Evolutionary conservation across 2,329 filamentous ascomycete species (phyloP), one percentile per base, ranked within the genome.

Genomic region (Aspergillus jensenii): DNA sequence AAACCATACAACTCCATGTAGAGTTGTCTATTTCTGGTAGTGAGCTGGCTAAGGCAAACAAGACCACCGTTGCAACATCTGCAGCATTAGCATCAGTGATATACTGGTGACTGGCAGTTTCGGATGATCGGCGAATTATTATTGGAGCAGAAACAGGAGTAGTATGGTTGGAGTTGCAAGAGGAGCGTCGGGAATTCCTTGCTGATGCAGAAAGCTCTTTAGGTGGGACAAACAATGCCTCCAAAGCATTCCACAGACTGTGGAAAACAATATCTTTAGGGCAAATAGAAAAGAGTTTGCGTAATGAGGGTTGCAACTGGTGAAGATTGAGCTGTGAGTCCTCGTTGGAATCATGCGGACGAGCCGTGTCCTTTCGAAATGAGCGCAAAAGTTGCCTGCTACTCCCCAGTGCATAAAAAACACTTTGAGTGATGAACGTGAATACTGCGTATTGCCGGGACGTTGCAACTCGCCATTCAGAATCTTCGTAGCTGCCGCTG

Each of bases 361-460:
- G 51, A 35, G 58, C 51, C n/a, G 55, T 25, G 39, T 66, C 62
- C 27, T 59, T 62, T 52, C 70, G 66, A 64, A 80, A 79, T 8
- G 78, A 79, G 40, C 60, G 67, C 4, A 79, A 52, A 9, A 81
- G 70, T 46, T 77, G 73, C 31, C 63, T 69, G 21, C 75, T 70
- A 52, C 67, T 74, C 59, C 78, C 74, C 45, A 81, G 59, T 14
- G 76, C 71, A 59, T 75, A 81, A 57, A 74, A 76, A 1, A 79
- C 69, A 54, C 77, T 79, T 59, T 80, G 79, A 7, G 72, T 68
- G 51, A 79, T 59, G 59, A 79, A 80, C 5, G 74, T 67, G 51
- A 75, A 77, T 15, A 66, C 70, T 44, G 72, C 63, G 17, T 72
- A 72, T 56, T 78, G 75, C 5, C 66, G 65, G 40, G 59, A 55